phyloP scores from a whole-genome alignment of 192 early-diverging fungal genomes.

The Backusella circina region DNA sequence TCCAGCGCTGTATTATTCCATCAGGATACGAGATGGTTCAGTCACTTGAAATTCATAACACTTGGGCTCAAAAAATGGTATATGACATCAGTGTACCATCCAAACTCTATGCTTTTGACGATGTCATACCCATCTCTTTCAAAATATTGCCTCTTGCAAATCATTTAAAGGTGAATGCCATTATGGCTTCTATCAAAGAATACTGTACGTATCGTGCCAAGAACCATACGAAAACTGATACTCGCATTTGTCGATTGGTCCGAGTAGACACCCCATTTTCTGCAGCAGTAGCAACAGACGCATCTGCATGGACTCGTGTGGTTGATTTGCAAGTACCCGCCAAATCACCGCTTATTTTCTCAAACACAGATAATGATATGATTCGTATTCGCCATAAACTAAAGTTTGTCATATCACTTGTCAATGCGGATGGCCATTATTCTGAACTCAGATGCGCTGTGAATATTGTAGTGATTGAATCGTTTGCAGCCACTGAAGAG shows the following conservation, averaged over 20 bases:
- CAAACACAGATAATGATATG: conserved; percentile 36
- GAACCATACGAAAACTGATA: conserved; percentile 19
- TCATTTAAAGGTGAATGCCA: conserved; percentile 42
- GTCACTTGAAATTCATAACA: conserved; percentile 49
- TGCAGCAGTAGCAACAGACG: background rate
- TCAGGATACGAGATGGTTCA: conserved; percentile 49
- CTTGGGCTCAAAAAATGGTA: conserved; percentile 54
- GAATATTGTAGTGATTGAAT: conserved; percentile 30
- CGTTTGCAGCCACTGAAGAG: conserved; percentile 20
- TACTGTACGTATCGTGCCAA: conserved; percentile 46
- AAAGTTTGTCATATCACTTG: conserved; percentile 32
- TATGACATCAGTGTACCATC: conserved; percentile 56
- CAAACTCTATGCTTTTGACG: conserved; percentile 48
- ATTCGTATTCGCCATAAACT: conserved; percentile 37
- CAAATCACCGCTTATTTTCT: conserved; percentile 12
- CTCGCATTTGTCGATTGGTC: conserved; percentile 10
- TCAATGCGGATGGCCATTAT: conserved; percentile 30
- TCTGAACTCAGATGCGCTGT: conserved; percentile 35
- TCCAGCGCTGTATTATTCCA: conserved; percentile 49
- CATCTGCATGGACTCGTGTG: conserved; percentile 6
- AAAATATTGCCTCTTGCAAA: conserved; percentile 44
- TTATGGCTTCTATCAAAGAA: conserved; percentile 52
- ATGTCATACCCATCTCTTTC: conserved; percentile 49
- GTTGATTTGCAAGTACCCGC: conserved; percentile 19
- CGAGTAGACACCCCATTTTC: conserved; percentile 9